A percentile compares a stretch with the other conserved stretches of the same genome.
Evolutionary conservation across 345 rosid genomes (phyloP).

Genomic region (Brassica juncea): DNA sequence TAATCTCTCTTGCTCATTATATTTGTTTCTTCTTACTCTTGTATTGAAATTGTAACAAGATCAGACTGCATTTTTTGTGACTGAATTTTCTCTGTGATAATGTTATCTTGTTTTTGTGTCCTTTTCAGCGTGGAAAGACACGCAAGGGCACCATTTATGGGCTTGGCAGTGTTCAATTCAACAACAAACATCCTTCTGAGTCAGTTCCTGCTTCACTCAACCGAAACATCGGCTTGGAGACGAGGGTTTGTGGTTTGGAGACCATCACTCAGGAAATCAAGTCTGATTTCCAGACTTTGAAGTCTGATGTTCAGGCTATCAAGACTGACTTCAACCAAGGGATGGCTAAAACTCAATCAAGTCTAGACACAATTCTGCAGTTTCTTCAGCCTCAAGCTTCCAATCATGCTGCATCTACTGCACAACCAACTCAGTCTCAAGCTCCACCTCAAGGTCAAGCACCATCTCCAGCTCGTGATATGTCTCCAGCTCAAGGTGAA

Average conservation of each 20-base stretch:
- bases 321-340: neutral
- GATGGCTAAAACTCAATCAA: neutral
- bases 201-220: neutral
- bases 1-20: neutral
- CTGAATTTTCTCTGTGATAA: neutral
- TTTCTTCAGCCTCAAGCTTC: neutral
- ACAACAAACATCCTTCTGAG: neutral
- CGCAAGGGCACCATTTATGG: neutral
- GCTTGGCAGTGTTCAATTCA: neutral
- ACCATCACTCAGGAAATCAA: neutral
- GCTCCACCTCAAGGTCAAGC: neutral
- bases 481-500: neutral
- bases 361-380: neutral
- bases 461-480: neutral
- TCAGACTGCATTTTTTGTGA: neutral
- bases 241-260: neutral
- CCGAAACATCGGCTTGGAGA: neutral
- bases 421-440: neutral
- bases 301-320: neutral
- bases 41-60: neutral
- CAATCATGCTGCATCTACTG: neutral
- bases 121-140: neutral
- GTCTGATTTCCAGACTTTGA: neutral
- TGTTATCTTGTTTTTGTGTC: neutral
- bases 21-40: neutral